Conservation (phyloP, 257 asterid species). For the Lantana camara region DNA sequence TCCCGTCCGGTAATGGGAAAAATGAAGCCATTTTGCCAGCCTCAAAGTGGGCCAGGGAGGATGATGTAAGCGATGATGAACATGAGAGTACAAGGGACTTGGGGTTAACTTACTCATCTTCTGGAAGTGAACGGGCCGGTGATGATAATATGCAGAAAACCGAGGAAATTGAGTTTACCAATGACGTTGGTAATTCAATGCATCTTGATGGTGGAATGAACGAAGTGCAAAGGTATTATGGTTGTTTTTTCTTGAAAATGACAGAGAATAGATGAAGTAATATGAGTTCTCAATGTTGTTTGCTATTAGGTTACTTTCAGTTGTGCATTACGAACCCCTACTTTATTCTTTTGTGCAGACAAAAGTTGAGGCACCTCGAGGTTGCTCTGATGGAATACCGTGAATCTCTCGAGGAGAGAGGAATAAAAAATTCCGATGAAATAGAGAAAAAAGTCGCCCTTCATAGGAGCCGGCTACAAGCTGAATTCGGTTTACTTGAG, state of each 20-base stretch:
- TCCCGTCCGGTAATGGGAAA: constrained; percentile 43
- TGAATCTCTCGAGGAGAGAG: constrained; percentile 78
- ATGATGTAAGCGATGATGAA: constrained; percentile 67
- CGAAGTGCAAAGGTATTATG: constrained; percentile 69
- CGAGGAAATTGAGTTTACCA: constrained; percentile 45
- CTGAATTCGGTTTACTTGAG: constrained; percentile 59
- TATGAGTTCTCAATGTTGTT: not conserved
- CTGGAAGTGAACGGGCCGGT: constrained; percentile 70
- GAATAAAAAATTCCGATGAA: constrained; percentile 52
- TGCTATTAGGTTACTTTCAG: not conserved
- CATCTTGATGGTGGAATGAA: constrained; percentile 54
- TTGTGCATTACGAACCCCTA: not conserved
- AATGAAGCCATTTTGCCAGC: constrained; percentile 58
- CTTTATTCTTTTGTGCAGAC: constrained; percentile 39
- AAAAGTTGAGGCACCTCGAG: constrained; percentile 71
- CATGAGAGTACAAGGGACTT: constrained; percentile 52
- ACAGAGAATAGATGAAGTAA: too few species aligned
- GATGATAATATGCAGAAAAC: constrained; percentile 41
- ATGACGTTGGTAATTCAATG: constrained; percentile 49
- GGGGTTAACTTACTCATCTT: constrained; percentile 78
- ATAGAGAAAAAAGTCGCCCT: constrained; percentile 67
- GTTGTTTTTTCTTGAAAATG: not conserved
- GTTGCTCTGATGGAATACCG: constrained; percentile 77
- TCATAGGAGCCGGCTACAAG: constrained; percentile 54
- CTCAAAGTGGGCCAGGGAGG: constrained; percentile 86